Evolutionary conservation across 2,329 filamentous ascomycete genomes (phyloP), one percentile per base, ranked within the genome.

Genomic region (Colletotrichum ledebouriae): DNA sequence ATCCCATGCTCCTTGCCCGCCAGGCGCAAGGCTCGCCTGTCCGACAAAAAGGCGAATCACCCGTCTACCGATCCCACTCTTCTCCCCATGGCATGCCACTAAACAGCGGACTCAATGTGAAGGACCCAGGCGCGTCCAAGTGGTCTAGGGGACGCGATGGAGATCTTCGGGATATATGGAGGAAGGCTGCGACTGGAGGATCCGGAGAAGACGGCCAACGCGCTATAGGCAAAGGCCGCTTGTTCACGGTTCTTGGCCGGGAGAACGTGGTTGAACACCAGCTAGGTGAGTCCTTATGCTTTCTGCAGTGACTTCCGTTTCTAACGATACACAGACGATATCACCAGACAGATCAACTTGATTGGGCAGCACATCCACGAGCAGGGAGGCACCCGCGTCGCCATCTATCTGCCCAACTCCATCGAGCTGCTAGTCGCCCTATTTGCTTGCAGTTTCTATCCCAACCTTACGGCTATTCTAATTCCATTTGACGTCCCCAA

Each of bases 111-210:
- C 84, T 97, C 55, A 93, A 93, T 72, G 92, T 98, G 64, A 95
- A 94, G 81, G 92, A 94, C 62, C 82, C 90, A 0, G 92, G 90
- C 49, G 89, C 91, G 52, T 91, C 93, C 53, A 94, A 94, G 80
- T 98, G 94, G 92, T 86, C 91, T 10, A 84, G 86, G 64, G 95
- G 95, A 56, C 90, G 92, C 63, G 90, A 97, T 78, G 96, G 96
- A 50, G 95, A 99, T 74, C 83, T 99, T 72, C 88, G 95, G 62
- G 95, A 99, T 79, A 85, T 99, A 64, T 99, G 96, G 96, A 89
- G 90, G 71, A 87, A 87, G 75, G 92, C 89, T 47, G 84, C 90
- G 10, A 84, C 84, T 63, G 93, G 93, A 57, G 82, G 87, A 9
- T 80, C 86, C 15, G 87, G 89, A 63, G 88, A 89, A 41, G 87